Conservation (phyloP, 352 stramenopile genomes). For the Phytophthora capsici region DNA sequence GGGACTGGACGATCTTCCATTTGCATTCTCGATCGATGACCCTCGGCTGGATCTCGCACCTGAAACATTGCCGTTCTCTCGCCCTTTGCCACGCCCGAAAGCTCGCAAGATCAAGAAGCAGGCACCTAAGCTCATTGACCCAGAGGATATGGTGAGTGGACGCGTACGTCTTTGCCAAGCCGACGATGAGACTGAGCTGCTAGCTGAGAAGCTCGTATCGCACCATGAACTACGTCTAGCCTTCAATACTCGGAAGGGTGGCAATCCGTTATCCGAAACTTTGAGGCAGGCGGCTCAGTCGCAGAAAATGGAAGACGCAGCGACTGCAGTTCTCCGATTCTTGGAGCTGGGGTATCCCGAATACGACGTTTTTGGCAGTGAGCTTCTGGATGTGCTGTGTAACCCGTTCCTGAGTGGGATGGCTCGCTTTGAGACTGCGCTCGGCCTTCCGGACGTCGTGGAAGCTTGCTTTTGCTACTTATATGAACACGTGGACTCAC, state of each 20-base stretch:
- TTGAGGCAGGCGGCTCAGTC: slow-evolving; percentile 62
- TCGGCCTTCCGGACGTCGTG: slow-evolving; percentile 81
- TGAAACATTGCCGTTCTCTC: slow-evolving; percentile 79
- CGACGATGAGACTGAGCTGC: slow-evolving; percentile 65
- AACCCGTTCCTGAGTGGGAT: slow-evolving; percentile 88
- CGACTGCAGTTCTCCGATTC: slow-evolving; percentile 77
- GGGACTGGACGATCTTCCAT: slow-evolving; percentile 70
- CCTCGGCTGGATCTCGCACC: slow-evolving; percentile 64
- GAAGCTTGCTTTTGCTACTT: slow-evolving; percentile 85
- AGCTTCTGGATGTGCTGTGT: slow-evolving; percentile 78
- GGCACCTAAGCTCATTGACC: slow-evolving; percentile 79
- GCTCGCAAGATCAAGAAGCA: slow-evolving; percentile 58
- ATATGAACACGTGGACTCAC: slow-evolving; percentile 78
- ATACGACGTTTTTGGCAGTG: slow-evolving; percentile 84
- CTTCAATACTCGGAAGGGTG: slow-evolving; percentile 77
- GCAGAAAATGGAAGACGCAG: slow-evolving; percentile 75
- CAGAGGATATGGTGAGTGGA: slow-evolving; percentile 83
- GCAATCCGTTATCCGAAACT: slow-evolving; percentile 78
- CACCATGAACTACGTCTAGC: slow-evolving; percentile 74
- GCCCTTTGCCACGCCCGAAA: slow-evolving; percentile 57
- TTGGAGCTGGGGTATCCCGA: slow-evolving; percentile 85
- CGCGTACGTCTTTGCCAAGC: slow-evolving; percentile 74
- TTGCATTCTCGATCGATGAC: slow-evolving; percentile 85
- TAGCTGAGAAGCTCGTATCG: slow-evolving; percentile 79
- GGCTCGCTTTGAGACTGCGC: slow-evolving; percentile 83